phyloP scores from a whole-genome alignment of 345 rosid genomes.

The Dipteronia dyeriana region DNA sequence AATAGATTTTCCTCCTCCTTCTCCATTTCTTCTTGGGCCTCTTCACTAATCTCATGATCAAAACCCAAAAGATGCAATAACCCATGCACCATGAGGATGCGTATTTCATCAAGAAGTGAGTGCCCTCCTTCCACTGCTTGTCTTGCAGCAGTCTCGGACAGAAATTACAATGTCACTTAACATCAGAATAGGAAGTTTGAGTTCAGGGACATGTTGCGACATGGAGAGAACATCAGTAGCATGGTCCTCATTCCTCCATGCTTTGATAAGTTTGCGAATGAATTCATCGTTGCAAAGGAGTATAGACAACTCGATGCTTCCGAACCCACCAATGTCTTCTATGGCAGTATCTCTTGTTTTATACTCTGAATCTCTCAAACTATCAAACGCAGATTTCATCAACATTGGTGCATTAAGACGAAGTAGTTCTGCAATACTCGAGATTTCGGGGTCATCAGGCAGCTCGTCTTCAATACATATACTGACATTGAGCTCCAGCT shows the following conservation, averaged over 20 bases:
- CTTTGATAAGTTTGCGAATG: slow-evolving; percentile 80
- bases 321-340: slow-evolving; percentile 64
- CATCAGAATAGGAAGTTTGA: slow-evolving; percentile 89
- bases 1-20: slow-evolving; percentile 75
- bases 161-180: slow-evolving; percentile 95
- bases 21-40: slow-evolving; percentile 97
- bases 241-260: slow-evolving; percentile 94
- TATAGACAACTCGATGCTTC: slow-evolving; percentile 74
- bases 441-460: slow-evolving; percentile 84
- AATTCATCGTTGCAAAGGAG: slow-evolving; percentile 87
- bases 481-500: slow-evolving; percentile 71
- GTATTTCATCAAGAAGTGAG: slow-evolving; percentile 86
- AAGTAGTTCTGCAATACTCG: slow-evolving; percentile 84
- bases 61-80: slow-evolving; percentile 89
- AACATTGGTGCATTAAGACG: slow-evolving; percentile 84
- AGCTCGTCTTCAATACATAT: slow-evolving; percentile 84
- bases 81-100: slow-evolving; percentile 96
- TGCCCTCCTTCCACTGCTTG: slow-evolving; percentile 96
- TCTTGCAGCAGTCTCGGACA: slow-evolving; percentile 83
- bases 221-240: slow-evolving; percentile 96
- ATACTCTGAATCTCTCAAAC: slow-evolving; percentile 54
- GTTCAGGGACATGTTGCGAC: slow-evolving; percentile 78
- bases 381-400: slow-evolving; percentile 75
- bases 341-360: slow-evolving; percentile 77
- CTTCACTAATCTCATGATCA: slow-evolving; percentile 93